phyloP scores from a whole-genome alignment of 306 rosid genomes.

The Inga leiocalycina region DNA sequence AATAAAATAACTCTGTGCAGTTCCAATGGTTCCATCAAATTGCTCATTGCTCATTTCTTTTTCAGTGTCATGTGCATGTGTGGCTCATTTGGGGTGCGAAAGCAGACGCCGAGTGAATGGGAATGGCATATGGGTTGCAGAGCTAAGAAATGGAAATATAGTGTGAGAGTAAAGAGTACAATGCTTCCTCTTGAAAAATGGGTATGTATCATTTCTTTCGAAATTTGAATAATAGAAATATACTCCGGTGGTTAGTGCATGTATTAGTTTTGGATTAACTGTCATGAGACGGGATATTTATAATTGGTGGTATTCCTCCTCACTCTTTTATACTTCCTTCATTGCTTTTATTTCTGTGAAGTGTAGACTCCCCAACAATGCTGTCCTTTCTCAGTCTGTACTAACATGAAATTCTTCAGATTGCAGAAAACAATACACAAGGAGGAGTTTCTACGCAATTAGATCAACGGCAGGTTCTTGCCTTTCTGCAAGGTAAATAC shows the following conservation, averaged over 20 bases:
- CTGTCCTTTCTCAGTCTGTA: conserved; percentile 33
- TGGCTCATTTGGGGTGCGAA: conserved; percentile 75
- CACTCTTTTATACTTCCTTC: background rate
- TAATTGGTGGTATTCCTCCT: background rate
- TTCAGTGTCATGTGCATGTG: conserved; percentile 82
- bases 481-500: conserved; percentile 73
- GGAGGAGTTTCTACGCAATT: conserved; percentile 54
- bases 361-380: background rate
- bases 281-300: conserved; percentile 7
- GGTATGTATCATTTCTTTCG: conserved; percentile 59
- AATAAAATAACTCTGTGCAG: conserved; percentile 1
- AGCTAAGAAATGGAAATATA: conserved; percentile 96
- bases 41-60: conserved; percentile 39
- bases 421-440: conserved; percentile 57
- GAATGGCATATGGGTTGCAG: conserved; percentile 92
- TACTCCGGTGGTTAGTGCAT: conserved; percentile 4
- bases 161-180: conserved; percentile 88
- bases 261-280: conserved; percentile 21
- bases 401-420: conserved; percentile 54
- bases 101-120: conserved; percentile 91
- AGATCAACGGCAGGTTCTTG: conserved; percentile 69
- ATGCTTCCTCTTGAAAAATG: conserved; percentile 91
- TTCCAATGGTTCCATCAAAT: conserved; percentile 28
- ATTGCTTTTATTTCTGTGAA: background rate
- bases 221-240: conserved; percentile 9